Evolutionary conservation across 768 basidiomycete species (phyloP).

Genomic region (Phaeotremella fagi): DNA sequence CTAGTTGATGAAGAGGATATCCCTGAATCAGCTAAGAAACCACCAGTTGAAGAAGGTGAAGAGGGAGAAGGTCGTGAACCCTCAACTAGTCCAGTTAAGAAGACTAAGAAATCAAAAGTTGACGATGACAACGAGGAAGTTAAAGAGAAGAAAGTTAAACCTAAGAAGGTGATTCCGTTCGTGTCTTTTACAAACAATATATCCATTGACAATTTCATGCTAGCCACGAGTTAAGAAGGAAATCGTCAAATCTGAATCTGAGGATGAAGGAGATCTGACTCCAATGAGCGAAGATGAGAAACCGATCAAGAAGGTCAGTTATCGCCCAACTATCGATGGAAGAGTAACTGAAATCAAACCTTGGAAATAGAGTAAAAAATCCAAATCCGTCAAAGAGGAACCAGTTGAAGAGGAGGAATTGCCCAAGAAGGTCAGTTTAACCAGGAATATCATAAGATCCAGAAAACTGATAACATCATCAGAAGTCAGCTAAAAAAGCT

Average conservation of each 20-base stretch:
- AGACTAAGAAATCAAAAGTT: constrained; percentile 15
- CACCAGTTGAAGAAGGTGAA: constrained; percentile 23
- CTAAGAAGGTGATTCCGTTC: constrained; percentile 4
- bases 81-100: constrained; percentile 43
- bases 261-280: constrained; percentile 1
- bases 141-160: constrained; percentile 19
- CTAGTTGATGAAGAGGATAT: constrained; percentile 75
- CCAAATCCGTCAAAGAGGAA: constrained; percentile 13
- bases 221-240: constrained; percentile 1
- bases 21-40: constrained; percentile 38
- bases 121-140: constrained; percentile 25
- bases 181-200: no score
- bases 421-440: constrained; percentile 32
- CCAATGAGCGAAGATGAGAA: constrained; percentile 34
- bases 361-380: neutral
- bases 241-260: constrained; percentile 3
- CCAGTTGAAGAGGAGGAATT: constrained; percentile 22
- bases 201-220: no score
- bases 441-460: no score
- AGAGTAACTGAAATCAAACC: neutral
- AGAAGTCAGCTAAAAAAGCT: no score
- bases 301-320: constrained; percentile 2
- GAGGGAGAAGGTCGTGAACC: constrained; percentile 20
- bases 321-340: neutral
- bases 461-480: no score